Conservation (phyloP, 306 rosid species). For the Citrullus mucosospermus region DNA sequence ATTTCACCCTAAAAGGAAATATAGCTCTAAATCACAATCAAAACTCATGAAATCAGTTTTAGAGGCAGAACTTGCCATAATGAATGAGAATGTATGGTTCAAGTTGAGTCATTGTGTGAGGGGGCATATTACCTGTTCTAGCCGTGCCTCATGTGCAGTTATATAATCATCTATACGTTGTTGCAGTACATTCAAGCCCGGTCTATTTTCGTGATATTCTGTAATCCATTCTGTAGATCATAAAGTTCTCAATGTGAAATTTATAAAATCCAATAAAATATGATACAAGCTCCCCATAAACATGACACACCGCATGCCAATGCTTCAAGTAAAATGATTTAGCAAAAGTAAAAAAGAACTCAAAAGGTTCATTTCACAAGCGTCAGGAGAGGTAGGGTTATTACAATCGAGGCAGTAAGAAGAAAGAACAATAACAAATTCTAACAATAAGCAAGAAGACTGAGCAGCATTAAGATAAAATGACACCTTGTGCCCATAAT, state of each 20-base stretch:
- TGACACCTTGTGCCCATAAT: not conserved
- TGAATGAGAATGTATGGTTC: not conserved
- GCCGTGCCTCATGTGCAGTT: conserved; percentile 44
- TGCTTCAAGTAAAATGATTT: not conserved
- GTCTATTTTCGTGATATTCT: conserved; percentile 59
- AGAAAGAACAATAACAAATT: not conserved
- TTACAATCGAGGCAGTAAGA: not conserved
- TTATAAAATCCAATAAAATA: not conserved
- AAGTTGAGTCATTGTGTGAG: not conserved
- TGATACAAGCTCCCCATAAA: not conserved
- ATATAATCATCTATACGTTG: conserved; percentile 57
- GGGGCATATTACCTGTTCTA: conserved; percentile 43
- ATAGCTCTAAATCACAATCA: not conserved
- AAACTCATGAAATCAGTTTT: not conserved
- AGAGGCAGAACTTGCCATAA: not conserved
- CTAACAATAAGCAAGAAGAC: not conserved
- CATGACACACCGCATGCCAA: not conserved
- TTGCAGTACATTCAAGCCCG: conserved; percentile 51
- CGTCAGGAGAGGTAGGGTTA: not conserved
- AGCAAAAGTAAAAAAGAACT: not conserved
- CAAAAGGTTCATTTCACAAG: not conserved
- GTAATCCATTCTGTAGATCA: conserved; percentile 60
- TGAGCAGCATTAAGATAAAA: not conserved
- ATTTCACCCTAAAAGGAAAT: not conserved
- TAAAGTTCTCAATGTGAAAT: conserved; percentile 16